Percentiles rank a stretch among this genome's conserved stretches.
Evolutionary conservation across 2,329 filamentous ascomycete species (phyloP).

Genomic region (Fusarium caatingaense): DNA sequence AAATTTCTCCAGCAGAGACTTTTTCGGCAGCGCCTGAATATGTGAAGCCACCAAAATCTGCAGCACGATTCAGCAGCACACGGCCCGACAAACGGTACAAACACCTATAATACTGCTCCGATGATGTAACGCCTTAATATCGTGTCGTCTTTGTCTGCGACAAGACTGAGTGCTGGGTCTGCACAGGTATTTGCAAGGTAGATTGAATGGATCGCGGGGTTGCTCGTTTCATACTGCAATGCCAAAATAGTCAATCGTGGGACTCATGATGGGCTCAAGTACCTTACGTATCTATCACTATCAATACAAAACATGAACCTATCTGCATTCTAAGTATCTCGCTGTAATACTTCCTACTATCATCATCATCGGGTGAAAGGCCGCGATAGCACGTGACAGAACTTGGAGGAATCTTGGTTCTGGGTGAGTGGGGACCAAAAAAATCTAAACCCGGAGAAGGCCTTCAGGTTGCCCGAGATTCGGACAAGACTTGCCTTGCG

Average conservation of each 20-base stretch:
- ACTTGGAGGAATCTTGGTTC: slow-evolving; percentile 25
- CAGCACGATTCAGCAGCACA: neutral
- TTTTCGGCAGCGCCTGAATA: neutral
- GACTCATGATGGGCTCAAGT: neutral
- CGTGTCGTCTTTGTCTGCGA: neutral
- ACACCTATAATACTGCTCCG: neutral
- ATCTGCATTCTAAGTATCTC: neutral
- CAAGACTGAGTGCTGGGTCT: neutral
- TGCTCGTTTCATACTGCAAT: neutral
- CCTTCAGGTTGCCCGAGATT: slow-evolving; percentile 43
- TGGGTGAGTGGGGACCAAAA: slow-evolving; percentile 46
- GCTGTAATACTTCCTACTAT: neutral
- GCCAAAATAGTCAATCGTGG: neutral
- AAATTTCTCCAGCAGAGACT: neutral
- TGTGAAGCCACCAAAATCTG: neutral
- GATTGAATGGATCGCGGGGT: neutral
- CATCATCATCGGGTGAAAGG: slow-evolving; percentile 12
- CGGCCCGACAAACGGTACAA: neutral
- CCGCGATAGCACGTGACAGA: slow-evolving; percentile 32
- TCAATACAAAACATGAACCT: neutral
- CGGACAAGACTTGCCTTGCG: slow-evolving; percentile 42
- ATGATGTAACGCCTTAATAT: neutral
- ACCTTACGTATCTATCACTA: neutral
- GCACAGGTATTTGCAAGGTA: neutral
- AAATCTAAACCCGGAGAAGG: slow-evolving; percentile 45